phyloP scores from a whole-genome alignment of 108 stramenopile species.

The Nitzschia sp. region DNA sequence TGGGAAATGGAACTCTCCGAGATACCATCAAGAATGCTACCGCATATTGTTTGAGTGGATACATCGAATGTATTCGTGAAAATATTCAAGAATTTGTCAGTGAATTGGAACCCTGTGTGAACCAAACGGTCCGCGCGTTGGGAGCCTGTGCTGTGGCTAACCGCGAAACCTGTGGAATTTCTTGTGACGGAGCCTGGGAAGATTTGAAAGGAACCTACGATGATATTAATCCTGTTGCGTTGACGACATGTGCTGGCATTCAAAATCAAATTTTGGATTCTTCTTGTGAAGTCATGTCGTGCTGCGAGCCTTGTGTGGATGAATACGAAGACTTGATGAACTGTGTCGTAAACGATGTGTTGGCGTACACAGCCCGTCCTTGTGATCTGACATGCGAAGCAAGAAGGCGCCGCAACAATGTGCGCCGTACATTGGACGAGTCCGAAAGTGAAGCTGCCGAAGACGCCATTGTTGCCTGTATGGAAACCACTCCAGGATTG shows the following conservation, averaged over 20 bases:
- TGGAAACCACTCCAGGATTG: background rate
- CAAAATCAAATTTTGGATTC: constrained; percentile 3
- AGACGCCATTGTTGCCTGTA: background rate
- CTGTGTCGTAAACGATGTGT: background rate
- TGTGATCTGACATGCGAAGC: background rate
- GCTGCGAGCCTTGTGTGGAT: background rate
- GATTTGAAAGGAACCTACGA: background rate
- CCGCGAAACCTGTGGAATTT: background rate
- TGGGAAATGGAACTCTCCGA: background rate
- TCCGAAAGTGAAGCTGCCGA: background rate
- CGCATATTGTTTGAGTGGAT: background rate
- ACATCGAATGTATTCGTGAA: background rate
- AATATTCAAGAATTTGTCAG: background rate
- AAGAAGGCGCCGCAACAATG: background rate
- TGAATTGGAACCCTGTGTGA: background rate
- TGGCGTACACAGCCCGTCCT: background rate
- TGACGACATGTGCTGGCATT: background rate
- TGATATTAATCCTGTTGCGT: constrained; percentile 9
- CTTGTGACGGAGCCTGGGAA: background rate
- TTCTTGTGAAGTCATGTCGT: background rate
- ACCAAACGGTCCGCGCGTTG: background rate
- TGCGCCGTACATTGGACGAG: background rate
- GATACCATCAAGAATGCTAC: background rate
- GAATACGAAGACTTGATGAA: constrained; percentile 2
- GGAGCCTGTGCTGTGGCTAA: background rate